Evolutionary conservation across 495 filamentous ascomycete species (phyloP).

Genomic region (Podospora pseudocomata): DNA sequence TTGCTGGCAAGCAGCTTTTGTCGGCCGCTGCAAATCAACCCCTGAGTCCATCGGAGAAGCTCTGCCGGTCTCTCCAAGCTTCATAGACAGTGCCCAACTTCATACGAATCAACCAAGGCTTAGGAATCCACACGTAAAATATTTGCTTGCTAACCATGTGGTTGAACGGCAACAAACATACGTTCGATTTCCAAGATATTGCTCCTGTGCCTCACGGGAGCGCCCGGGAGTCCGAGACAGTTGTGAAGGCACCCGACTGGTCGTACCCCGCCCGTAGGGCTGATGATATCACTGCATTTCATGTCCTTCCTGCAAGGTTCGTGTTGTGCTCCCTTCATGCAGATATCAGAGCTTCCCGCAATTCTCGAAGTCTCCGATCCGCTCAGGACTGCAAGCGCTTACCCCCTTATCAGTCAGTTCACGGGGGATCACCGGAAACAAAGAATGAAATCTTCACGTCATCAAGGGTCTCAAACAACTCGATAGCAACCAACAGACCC

Average conservation of each 20-base stretch:
- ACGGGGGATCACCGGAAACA: not conserved
- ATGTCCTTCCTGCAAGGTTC: not conserved
- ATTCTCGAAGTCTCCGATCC: not conserved
- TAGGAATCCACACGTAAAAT: not conserved
- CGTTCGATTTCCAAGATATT: not conserved
- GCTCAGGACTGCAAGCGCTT: no score
- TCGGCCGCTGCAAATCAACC: not conserved
- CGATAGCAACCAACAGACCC: not conserved
- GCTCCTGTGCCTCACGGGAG: constrained; percentile 2
- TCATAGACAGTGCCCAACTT: not conserved
- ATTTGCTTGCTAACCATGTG: not conserved
- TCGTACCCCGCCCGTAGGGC: constrained; percentile 1
- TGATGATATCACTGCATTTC: not conserved
- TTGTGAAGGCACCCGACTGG: not conserved
- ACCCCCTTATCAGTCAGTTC: no score
- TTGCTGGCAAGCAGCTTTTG: not conserved
- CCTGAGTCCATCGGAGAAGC: not conserved
- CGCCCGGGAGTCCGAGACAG: constrained; percentile 2
- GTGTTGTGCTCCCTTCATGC: not conserved
- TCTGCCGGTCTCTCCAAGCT: not conserved
- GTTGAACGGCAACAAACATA: not conserved
- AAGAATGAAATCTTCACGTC: not conserved
- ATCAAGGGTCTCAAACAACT: not conserved
- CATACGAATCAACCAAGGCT: not conserved
- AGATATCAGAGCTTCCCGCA: not conserved